Evolutionary conservation across 106 monocot genomes (phyloP), one percentile per base, ranked within the genome.

Genomic region (Acanthochlamys bracteata): DNA sequence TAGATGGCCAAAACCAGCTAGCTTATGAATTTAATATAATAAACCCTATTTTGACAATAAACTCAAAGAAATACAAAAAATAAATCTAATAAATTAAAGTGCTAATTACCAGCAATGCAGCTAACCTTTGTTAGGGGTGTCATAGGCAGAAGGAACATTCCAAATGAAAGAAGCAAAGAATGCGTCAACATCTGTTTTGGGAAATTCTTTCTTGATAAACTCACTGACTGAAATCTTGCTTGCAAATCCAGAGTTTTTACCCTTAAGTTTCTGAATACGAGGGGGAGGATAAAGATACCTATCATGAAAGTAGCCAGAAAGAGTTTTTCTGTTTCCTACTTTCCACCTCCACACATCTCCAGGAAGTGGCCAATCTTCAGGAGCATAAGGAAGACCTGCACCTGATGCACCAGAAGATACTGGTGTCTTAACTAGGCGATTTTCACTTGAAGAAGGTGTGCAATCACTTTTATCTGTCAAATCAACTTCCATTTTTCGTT

Each of bases 291-390:
- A 73, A 55, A 83, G 53, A 39, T 43, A 74, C 76, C 81, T 80
- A 73, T 93, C 93, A 54, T 55, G 10, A 78, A 74, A 83, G 69
- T 81, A 66, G 24, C 89, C 89, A 61, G 68, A 17, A 53, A 2
- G 19, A 53, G 72, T 16, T 39, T 25, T 41, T 71, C 93, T 80
- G 24, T 41, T 72, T 11, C 93, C 89, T 25, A 93, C 93, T 62
- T 66, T 83, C 93, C 93, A 93, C 40, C 63, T 61, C 93, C 93
- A 93, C 33, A 54, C 61, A 76, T 93, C 93, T 51, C 89, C 93
- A 52, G 71, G 71, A 60, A n/a, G 11, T 4, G 93, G 93, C 86
- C 83, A 89, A 60, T 78, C 66, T 75, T 83, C 86, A 63, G 93
- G 93, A 57, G 93, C 93, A 68, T 84, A 93, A 60, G 89, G 93